Base-by-base conservation (phyloP, 1,284 basidiomycete genomes). In the Pascua sp. region DNA sequence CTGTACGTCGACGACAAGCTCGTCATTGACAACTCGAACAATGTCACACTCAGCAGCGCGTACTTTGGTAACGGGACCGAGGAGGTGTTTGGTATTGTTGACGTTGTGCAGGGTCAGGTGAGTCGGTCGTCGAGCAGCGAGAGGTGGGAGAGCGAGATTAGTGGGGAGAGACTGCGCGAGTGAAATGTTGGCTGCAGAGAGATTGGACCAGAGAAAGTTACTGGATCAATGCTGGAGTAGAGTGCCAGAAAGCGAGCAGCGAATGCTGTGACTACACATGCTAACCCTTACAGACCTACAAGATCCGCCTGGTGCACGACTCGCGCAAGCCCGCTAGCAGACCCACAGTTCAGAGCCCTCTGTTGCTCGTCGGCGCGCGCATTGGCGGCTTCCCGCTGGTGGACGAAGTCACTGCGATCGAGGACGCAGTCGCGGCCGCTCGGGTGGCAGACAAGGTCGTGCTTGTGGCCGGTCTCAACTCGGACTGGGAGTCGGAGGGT, bases 11-110 rank as follows among this genome's bases (percentile, higher is more conserved):
- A 88, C 61, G 83, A 80, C 13, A 70, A 83, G 65, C 69, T 86
- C 55, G 76, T 81, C 4, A 83, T 88, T 52, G 86, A 89, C 69
- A 87, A 88, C 66, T 86, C 84, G 82, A 50, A 84, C 83, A 51
- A 63, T 17, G 58, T 53, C 42, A 38, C 42, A 5, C 51, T 40
- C 42, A 53, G 60, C 45, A 41, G 47, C 47, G 24, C 53, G 10
- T 70, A 61, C 55, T 69, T 70, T 46, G 59, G 59, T n/a, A 63
- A 56, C 44, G 63, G 69, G 18, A 65, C 59, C 11, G 48, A 44
- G 11, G 64, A 68, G 61, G 57, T 51, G 44, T 55, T 48, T 41
- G 62, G 56, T 32, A 50, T 41, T 8, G 37, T 64, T 55, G 56
- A 63, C 46, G 69, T 63, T 9, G 58, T 61, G 48, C 56, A 64